Evolutionary conservation across 1,139 yeast species (phyloP), one percentile per base, ranked within the genome.

Genomic region (Pneumocystis wakefieldiae): DNA sequence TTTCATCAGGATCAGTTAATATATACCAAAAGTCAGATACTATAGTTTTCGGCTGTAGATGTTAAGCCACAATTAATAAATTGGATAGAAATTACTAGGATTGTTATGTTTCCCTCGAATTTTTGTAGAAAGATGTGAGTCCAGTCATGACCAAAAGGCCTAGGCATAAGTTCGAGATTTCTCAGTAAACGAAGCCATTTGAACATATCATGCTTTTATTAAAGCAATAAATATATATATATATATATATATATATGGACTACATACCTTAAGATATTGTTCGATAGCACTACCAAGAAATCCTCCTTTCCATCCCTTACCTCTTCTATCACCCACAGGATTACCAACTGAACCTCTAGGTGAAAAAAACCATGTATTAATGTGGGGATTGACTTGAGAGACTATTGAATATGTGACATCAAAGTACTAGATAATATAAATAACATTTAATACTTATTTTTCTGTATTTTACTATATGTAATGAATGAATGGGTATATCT

Each of bases 321-420:
- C 81, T 63, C 72, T 81, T n/a, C 85, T 73, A 66, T 86, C 79
- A 0, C 87, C 80, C 17, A 87, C 88, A 0, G 95, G 95, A 64
- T 86, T 77, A 0, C 95, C 95, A 35, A 86, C 88, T 0, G 89
- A 83, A 1, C 95, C 95, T 68, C 85, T 81, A 19, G 92, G 90
- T 2, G 91, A 87, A 71, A 83, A 87, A 69, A 84, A 85, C 73
- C 87, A 87, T 42, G 87, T 76, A 64, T 86, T 81, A 59, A 87
- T 85, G 71, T 87, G 95, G 0, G 95, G 94, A 71, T 87, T 87
- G 10, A 86, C 92, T 73, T 87, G 95, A 6, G 90, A 84, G 37
- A 87, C 94, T 62, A 87, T 78, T 3, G 89, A 79, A 71, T 85
- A 87, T 71, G 83, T 86, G 57, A 85, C 91, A 69, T 87, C 86